These are phyloP conservation scores for Mycena sp. DNA, from an alignment of 1,284 basidiomycete genomes.

Conservation along the genomic window DNA sequence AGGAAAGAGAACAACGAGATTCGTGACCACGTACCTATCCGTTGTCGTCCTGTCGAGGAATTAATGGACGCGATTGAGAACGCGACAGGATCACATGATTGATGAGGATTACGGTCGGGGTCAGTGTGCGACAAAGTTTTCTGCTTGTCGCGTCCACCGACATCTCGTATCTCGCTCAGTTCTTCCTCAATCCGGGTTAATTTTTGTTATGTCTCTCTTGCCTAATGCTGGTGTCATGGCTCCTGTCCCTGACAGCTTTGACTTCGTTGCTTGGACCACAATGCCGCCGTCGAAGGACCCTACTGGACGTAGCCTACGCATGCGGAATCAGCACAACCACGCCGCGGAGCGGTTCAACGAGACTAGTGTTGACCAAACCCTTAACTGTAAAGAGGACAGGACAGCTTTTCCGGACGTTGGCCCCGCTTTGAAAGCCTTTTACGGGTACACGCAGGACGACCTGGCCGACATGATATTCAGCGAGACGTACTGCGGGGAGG, in stretches of 20 bases:
- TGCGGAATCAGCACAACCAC: constrained; percentile 3
- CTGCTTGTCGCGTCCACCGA: background rate
- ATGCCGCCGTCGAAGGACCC: background rate
- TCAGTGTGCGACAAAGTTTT: constrained; percentile 3
- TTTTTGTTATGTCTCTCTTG: background rate
- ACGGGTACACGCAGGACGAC: background rate
- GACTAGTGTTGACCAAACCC: background rate
- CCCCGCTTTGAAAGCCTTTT: background rate
- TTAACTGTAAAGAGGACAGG: background rate
- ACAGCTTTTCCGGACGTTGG: background rate
- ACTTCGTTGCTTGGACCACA: background rate
- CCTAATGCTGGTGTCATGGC: constrained; percentile 2
- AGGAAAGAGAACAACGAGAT: constrained; percentile 2
- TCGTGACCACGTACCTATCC: background rate
- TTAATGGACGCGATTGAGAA: too few species aligned
- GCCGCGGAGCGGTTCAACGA: background rate
- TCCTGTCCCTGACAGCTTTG: constrained; percentile 10
- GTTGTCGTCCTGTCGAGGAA: too few species aligned
- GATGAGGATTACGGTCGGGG: background rate
- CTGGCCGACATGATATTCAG: constrained; percentile 1
- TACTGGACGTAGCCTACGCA: background rate
- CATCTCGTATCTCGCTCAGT: background rate
- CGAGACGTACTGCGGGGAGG: background rate
- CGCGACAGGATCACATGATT: too few species aligned
- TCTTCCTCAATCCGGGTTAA: background rate